Conservation (phyloP, 805 yeast species). For the Candida sonorensis region DNA sequence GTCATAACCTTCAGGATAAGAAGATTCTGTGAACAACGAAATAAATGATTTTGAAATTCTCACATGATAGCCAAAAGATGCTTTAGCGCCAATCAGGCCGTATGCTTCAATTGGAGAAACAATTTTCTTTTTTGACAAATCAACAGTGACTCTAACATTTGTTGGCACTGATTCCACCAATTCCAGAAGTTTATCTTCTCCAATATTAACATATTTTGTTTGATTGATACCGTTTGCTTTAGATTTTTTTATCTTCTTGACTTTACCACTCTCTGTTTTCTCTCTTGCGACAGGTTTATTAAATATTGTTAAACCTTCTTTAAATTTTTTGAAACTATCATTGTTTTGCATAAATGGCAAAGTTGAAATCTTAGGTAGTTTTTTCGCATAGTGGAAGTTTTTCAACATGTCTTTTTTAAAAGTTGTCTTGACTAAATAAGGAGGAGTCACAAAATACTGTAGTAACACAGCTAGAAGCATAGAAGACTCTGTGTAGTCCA, state of each 20-base stretch:
- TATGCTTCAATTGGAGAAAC: constrained; percentile 72
- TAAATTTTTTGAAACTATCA: constrained; percentile 30
- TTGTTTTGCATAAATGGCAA: constrained; percentile 65
- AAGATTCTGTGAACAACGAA: constrained; percentile 63
- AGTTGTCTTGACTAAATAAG: constrained; percentile 60
- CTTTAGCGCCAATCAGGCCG: constrained; percentile 51
- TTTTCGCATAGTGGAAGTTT: constrained; percentile 56
- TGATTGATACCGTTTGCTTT: constrained; percentile 33
- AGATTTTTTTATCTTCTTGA: constrained; percentile 41
- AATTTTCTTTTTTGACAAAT: constrained; percentile 49
- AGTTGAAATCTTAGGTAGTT: constrained; percentile 63
- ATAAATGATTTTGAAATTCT: constrained; percentile 57
- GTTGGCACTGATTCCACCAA: constrained; percentile 62
- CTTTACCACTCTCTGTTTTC: constrained; percentile 28
- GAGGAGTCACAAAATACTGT: constrained; percentile 81
- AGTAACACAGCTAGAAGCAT: constrained; percentile 60
- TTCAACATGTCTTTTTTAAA: constrained; percentile 39
- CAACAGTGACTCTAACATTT: constrained; percentile 77
- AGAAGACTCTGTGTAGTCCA: constrained; percentile 25
- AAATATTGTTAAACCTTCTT: constrained; percentile 58
- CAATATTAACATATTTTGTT: constrained; percentile 76
- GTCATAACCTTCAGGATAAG: constrained; percentile 61
- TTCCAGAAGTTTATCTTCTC: constrained; percentile 52
- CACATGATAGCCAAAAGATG: constrained; percentile 68
- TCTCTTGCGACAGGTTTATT: constrained; percentile 35